A percentile compares a stretch with the other conserved stretches of the same genome.
Conservation (phyloP, 345 rosid species). For the Lepidium didymum region DNA sequence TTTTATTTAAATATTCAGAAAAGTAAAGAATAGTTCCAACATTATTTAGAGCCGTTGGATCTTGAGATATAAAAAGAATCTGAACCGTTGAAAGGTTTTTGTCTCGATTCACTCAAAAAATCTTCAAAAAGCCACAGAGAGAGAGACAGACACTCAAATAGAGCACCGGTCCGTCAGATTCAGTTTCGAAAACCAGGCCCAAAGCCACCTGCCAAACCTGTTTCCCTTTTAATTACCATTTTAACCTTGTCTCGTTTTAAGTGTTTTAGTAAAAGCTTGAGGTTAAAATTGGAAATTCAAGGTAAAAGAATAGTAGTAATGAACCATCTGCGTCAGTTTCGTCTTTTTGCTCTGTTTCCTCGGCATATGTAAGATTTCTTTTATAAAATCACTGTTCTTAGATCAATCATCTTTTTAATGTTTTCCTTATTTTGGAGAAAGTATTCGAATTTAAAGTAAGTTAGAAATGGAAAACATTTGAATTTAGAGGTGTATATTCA, state of each 20-base stretch:
- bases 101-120: slow-evolving; percentile 31
- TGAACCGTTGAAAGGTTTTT: slow-evolving; percentile 19
- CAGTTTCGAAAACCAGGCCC: slow-evolving; percentile 34
- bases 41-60: slow-evolving; percentile 16
- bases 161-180: slow-evolving; percentile 36
- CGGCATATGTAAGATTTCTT: slow-evolving; percentile 23
- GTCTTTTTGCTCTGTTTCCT: slow-evolving; percentile 29
- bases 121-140: slow-evolving; percentile 31
- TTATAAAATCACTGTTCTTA: not conserved
- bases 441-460: not conserved
- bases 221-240: not conserved
- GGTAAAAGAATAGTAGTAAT: not conserved
- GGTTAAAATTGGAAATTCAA: not conserved
- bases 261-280: not conserved
- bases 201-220: slow-evolving; percentile 24
- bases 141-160: slow-evolving; percentile 30
- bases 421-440: not conserved
- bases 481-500: not conserved
- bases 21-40: not conserved
- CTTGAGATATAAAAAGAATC: slow-evolving; percentile 2
- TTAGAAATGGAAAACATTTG: not conserved
- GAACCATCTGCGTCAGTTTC: slow-evolving; percentile 33
- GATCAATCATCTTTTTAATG: not conserved
- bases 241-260: not conserved
- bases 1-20: not conserved